Evolutionary conservation across 1,139 yeast genomes (phyloP), one percentile per base, ranked within the genome.

Genomic region (Candida frijolesensis): DNA sequence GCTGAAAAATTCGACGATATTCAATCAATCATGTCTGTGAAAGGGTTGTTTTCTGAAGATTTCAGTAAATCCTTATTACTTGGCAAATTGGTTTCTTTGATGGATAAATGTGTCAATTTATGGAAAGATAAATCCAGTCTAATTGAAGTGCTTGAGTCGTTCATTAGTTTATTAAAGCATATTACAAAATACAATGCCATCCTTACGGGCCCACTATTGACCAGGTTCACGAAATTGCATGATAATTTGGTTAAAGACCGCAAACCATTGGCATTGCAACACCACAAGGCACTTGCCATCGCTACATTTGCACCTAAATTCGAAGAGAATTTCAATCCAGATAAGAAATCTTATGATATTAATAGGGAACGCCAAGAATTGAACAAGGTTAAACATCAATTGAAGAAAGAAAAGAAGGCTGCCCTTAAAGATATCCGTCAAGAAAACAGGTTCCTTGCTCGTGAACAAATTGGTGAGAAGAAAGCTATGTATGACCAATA

Each of bases 261-360:
- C 53, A 72, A 66, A 52, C 97, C 97, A 51, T 78, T 94, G 58
- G 73, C 84, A n/a, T 77, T 94, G 57, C 99, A 95, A 71, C 73
- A 82, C n/a, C 97, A 92, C 71, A 83, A 82, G 62, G 90, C 96
- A 33, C 68, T 94, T 51, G 88, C 97, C 3, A 87, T 95, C 62
- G 87, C 94, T 45, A 82, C 96, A 1, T 81, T 79, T 63, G 87
- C 92, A 42, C 99, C 99, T 57, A 87, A 89, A 70, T 95, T 88
- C 65, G 98, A 92, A 70, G 98, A 90, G 63, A 90, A 91, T 74
- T 95, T 87, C 80, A 92, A 91, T 72, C 96, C 97, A 53, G 97
- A 90, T 64, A 89, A 86, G 82, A 90, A 89, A 71, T 88, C 96
- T 12, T 89, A 91, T 67, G 97, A 92, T 66, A 81, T 87, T 50